These are phyloP conservation scores for Cryptococcus sp. DNA, from an alignment of 1,284 basidiomycete genomes.

Conservation along the genomic window DNA sequence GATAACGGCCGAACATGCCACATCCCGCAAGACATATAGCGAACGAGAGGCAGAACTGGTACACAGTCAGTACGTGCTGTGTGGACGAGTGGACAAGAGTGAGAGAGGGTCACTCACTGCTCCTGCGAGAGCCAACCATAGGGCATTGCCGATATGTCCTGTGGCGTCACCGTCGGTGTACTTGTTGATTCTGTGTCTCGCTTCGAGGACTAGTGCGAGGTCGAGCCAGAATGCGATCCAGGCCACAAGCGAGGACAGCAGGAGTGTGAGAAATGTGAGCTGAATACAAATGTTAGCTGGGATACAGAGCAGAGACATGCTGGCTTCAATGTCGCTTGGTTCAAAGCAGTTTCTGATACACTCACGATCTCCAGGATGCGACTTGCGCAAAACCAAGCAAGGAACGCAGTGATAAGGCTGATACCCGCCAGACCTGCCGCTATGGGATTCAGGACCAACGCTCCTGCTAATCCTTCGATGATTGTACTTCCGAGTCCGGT, in stretches of 20 bases:
- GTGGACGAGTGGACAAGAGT: neutral
- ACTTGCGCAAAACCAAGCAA: constrained; percentile 37
- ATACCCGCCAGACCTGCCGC: constrained; percentile 39
- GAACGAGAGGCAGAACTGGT: constrained; percentile 32
- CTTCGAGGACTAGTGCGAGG: constrained; percentile 37
- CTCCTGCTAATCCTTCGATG: constrained; percentile 25
- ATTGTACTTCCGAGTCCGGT: constrained; percentile 5
- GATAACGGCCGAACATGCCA: constrained; percentile 43
- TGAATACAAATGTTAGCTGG: constrained; percentile 8
- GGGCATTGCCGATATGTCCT: constrained; percentile 37
- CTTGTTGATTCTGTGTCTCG: constrained; percentile 30
- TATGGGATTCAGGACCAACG: constrained; percentile 43
- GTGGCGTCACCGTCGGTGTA: constrained; percentile 27
- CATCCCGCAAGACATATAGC: constrained; percentile 40
- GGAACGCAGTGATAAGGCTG: constrained; percentile 32
- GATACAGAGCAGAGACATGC: neutral
- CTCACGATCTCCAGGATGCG: constrained; percentile 38
- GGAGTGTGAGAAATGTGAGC: constrained; percentile 36
- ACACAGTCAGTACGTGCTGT: neutral
- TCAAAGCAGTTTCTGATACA: neutral
- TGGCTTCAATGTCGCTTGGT: neutral
- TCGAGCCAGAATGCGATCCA: constrained; percentile 42
- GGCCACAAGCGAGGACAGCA: constrained; percentile 25
- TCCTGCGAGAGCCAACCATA: constrained; percentile 47
- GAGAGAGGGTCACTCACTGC: constrained; percentile 28